phyloP scores from a whole-genome alignment of 768 basidiomycete genomes.

The Floccularia luteovirens region DNA sequence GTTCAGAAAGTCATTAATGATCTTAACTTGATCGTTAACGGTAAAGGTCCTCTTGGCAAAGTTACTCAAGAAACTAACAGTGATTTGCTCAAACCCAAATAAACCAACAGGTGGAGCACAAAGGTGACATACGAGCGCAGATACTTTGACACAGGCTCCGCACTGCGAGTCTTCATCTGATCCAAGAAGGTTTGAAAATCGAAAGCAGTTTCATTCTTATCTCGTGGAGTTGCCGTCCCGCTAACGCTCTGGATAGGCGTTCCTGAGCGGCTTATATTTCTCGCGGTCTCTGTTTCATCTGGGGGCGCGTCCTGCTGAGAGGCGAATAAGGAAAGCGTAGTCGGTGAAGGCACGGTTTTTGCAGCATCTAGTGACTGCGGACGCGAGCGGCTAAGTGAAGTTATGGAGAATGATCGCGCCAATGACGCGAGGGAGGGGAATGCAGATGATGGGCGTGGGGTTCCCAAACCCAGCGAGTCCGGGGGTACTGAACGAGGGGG shows the following conservation, averaged over 20 bases:
- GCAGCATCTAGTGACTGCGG: conserved; percentile 59
- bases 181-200: conserved; percentile 95
- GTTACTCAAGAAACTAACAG: conserved; percentile 81
- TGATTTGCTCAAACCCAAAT: not conserved
- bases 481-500: conserved; percentile 16
- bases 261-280: not conserved
- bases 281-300: not conserved
- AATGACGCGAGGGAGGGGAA: conserved; percentile 63
- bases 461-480: no score
- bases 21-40: conserved; percentile 88
- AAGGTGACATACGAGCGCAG: conserved; percentile 73
- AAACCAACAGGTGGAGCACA: conserved; percentile 1
- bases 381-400: conserved; percentile 37
- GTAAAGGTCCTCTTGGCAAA: conserved; percentile 90
- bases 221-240: not conserved
- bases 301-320: conserved; percentile 30
- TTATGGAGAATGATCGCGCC: conserved; percentile 57
- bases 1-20: conserved; percentile 88
- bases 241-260: not conserved
- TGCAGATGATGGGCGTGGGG: conserved; percentile 28
- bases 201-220: conserved; percentile 42
- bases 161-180: conserved; percentile 83
- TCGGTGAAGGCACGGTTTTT: conserved; percentile 46
- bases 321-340: conserved; percentile 47
- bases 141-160: conserved; percentile 93